Conservation (phyloP, 73 alveolate genomes). For the Paramecium sonneborni region DNA sequence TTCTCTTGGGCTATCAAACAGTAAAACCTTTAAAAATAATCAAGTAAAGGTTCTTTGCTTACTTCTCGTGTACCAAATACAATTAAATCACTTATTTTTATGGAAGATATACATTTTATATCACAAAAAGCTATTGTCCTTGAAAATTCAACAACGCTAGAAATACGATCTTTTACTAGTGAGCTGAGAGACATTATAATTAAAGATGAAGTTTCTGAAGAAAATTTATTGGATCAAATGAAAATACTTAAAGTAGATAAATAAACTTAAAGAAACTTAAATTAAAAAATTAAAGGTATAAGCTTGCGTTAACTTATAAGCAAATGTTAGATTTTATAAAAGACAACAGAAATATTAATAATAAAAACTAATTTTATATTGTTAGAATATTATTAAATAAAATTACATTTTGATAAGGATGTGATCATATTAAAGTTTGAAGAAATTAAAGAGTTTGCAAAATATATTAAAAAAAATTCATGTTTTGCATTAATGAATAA, state of each 20-base stretch:
- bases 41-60: not conserved
- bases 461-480: not conserved
- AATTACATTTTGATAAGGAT: not conserved
- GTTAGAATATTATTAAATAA: not conserved
- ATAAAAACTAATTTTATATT: not conserved
- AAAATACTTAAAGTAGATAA: not conserved
- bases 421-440: not conserved
- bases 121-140: not conserved
- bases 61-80: not conserved
- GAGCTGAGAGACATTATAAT: not conserved
- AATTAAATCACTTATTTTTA: not conserved
- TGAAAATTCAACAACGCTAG: not conserved
- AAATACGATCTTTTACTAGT: not conserved
- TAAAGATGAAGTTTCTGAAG: not conserved
- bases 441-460: not conserved
- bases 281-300: not conserved
- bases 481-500: constrained; percentile 1
- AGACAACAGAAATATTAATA: not conserved
- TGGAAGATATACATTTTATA: not conserved
- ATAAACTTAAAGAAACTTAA: not conserved
- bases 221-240: not conserved
- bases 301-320: not conserved
- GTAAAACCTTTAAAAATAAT: not conserved
- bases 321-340: not conserved
- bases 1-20: not conserved